phyloP scores from a whole-genome alignment of 805 yeast species.

The Candida wancherniae region DNA sequence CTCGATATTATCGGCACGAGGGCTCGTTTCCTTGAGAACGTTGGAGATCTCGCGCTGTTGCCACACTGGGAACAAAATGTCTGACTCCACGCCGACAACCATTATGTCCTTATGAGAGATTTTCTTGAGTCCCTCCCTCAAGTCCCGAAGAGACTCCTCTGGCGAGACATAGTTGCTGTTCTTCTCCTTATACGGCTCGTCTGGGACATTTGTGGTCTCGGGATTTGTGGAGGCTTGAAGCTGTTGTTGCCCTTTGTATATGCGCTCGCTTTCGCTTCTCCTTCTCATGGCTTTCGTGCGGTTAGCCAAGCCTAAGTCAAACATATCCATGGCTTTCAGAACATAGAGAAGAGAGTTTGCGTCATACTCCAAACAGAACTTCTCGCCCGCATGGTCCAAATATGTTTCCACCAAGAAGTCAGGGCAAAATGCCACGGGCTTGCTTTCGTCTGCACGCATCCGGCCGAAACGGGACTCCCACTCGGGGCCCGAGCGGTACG shows the following conservation, averaged over 20 bases:
- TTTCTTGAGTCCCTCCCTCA: constrained; percentile 58
- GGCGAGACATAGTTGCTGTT: constrained; percentile 43
- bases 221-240: constrained; percentile 3
- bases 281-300: constrained; percentile 39
- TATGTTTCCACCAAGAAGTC: constrained; percentile 91
- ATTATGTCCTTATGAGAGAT: constrained; percentile 62
- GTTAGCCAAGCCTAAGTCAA: constrained; percentile 62
- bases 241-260: constrained; percentile 7
- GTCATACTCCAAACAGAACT: constrained; percentile 86
- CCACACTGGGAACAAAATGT: constrained; percentile 89
- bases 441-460: constrained; percentile 73
- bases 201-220: constrained; percentile 31
- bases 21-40: constrained; percentile 36
- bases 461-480: constrained; percentile 94
- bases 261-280: constrained; percentile 34
- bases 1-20: constrained; percentile 34
- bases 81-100: constrained; percentile 90
- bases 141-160: constrained; percentile 57
- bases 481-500: constrained; percentile 93
- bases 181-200: constrained; percentile 51
- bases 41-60: constrained; percentile 81
- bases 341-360: constrained; percentile 84
- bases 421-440: constrained; percentile 85
- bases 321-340: constrained; percentile 92
- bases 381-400: constrained; percentile 91